These are phyloP conservation scores for Fragilaria radians DNA, from an alignment of 108 stramenopile genomes.

Conservation along the genomic window DNA sequence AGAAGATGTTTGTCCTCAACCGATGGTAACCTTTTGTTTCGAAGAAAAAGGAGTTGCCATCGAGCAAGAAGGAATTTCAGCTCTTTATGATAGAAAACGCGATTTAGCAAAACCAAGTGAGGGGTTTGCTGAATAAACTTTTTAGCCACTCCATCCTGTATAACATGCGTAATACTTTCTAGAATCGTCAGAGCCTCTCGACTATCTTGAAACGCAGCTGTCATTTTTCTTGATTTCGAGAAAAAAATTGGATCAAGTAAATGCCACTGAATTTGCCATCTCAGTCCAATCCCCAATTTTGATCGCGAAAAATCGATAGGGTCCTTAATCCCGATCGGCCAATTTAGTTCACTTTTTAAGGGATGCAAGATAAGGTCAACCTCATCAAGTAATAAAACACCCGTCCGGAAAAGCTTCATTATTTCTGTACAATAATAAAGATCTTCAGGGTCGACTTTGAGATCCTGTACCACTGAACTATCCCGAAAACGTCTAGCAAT, in stretches of 20 bases:
- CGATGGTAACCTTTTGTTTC: slow-evolving; percentile 81
- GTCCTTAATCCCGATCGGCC: slow-evolving; percentile 95
- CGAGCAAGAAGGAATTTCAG: slow-evolving; percentile 90
- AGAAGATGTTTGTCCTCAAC: slow-evolving; percentile 88
- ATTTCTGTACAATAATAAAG: slow-evolving; percentile 85
- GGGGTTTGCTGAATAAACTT: slow-evolving; percentile 86
- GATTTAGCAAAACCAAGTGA: slow-evolving; percentile 90
- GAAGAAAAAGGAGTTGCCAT: slow-evolving; percentile 94
- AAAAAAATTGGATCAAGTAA: slow-evolving; percentile 87
- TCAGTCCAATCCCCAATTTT: slow-evolving; percentile 81
- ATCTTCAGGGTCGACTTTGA: slow-evolving; percentile 78
- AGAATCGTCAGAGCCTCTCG: slow-evolving; percentile 82
- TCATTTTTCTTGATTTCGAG: slow-evolving; percentile 70
- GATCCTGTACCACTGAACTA: slow-evolving; percentile 60
- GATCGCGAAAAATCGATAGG: slow-evolving; percentile 94
- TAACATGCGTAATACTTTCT: slow-evolving; percentile 63
- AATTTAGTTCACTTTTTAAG: slow-evolving; percentile 98
- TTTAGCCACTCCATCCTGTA: slow-evolving; percentile 75
- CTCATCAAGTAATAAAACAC: slow-evolving; percentile 94
- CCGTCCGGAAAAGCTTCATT: slow-evolving; percentile 82
- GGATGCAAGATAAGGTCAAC: slow-evolving; percentile 97
- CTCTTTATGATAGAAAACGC: slow-evolving; percentile 76
- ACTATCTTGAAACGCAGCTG: slow-evolving; percentile 79
- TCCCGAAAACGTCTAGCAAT: slow-evolving; percentile 82
- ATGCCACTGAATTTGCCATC: slow-evolving; percentile 97